Evolutionary conservation across 1,139 yeast genomes (phyloP).

Genomic region (Saccharomycopsis hybrid): DNA sequence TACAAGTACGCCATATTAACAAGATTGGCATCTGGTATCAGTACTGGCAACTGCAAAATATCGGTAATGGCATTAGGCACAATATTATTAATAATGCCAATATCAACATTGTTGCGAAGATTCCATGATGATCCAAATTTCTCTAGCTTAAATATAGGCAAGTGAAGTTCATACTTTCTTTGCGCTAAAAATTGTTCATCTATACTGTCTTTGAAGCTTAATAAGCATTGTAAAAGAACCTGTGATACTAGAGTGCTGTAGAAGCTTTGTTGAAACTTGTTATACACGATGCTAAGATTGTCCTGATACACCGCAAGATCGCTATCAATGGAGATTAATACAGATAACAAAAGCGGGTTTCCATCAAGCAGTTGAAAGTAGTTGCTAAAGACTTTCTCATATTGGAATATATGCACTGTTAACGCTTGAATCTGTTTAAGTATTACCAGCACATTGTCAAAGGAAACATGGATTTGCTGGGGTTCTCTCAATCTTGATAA

Average conservation of each 20-base stretch:
- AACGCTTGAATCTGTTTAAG: too few species aligned
- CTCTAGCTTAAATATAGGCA: conserved; percentile 12
- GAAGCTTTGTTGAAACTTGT: not conserved
- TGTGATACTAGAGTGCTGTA: conserved; percentile 1
- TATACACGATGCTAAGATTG: not conserved
- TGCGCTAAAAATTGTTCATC: not conserved
- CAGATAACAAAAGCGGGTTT: not conserved
- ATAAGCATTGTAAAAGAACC: conserved; percentile 6
- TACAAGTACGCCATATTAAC: conserved; percentile 9
- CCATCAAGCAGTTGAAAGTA: too few species aligned
- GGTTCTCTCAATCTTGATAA: too few species aligned
- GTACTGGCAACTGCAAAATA: conserved; percentile 2
- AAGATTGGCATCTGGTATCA: not conserved
- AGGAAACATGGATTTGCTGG: too few species aligned
- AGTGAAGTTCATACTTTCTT: not conserved
- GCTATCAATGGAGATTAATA: not conserved
- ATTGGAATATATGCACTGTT: too few species aligned
- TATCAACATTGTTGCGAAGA: conserved; percentile 4
- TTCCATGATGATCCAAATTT: conserved; percentile 14
- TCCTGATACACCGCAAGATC: not conserved
- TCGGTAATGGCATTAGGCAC: conserved; percentile 14
- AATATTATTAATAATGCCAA: conserved; percentile 8
- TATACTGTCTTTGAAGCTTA: not conserved
- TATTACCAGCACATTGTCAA: too few species aligned
- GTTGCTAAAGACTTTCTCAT: too few species aligned